Percentiles rank a stretch among this genome's conserved stretches.
phyloP scores from a whole-genome alignment of 352 stramenopile species.

The Halophytophthora batemanensis region DNA sequence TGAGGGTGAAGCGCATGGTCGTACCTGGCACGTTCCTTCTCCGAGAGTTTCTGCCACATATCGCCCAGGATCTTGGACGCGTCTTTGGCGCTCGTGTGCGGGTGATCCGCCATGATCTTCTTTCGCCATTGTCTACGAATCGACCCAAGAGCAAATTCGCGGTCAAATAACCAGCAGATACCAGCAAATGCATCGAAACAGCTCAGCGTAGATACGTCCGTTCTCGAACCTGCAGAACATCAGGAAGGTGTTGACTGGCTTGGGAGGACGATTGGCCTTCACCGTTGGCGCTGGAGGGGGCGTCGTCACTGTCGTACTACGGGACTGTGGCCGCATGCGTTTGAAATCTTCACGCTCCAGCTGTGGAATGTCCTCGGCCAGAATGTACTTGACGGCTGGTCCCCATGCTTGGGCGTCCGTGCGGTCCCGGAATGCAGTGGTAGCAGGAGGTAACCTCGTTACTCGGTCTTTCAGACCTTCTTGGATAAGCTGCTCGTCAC shows the following conservation, averaged over 20 bases:
- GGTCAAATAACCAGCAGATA: neutral
- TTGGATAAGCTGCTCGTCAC: constrained; percentile 49
- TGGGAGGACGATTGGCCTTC: constrained; percentile 70
- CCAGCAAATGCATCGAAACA: neutral
- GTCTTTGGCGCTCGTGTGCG: constrained; percentile 73
- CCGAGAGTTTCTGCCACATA: constrained; percentile 83
- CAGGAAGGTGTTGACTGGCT: constrained; percentile 83
- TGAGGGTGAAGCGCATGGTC: neutral
- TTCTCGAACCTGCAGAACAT: constrained; percentile 71
- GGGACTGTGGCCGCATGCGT: constrained; percentile 65
- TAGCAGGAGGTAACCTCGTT: constrained; percentile 54
- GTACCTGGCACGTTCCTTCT: constrained; percentile 69
- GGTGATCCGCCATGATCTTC: constrained; percentile 76
- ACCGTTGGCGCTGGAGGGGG: constrained; percentile 17
- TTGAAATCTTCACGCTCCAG: constrained; percentile 80
- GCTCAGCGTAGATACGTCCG: too few species aligned
- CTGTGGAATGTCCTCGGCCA: constrained; percentile 69
- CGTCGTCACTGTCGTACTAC: constrained; percentile 36
- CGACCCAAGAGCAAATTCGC: constrained; percentile 1
- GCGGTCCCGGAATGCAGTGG: constrained; percentile 55
- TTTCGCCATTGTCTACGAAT: constrained; percentile 61
- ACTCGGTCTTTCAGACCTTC: constrained; percentile 63
- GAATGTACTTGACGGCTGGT: constrained; percentile 69
- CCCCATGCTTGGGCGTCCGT: constrained; percentile 59
- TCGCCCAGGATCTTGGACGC: constrained; percentile 79